Evolutionary conservation across 1,284 basidiomycete genomes (phyloP).

Genomic region (Sparassis latifolia): DNA sequence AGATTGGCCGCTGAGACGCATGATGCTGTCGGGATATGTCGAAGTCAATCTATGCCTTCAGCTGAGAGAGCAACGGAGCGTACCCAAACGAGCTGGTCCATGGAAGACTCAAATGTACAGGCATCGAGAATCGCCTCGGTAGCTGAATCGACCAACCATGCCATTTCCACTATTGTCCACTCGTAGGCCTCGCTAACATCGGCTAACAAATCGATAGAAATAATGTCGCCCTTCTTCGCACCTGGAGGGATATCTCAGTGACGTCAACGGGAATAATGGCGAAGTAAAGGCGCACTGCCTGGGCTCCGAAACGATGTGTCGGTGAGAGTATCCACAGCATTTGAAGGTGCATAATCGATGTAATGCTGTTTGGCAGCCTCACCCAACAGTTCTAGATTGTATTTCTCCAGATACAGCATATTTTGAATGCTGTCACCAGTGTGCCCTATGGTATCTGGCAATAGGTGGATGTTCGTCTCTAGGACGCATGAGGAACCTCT

Average conservation of each 20-base stretch:
- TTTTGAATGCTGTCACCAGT: slow-evolving; percentile 25
- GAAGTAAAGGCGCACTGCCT: slow-evolving; percentile 28
- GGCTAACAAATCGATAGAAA: slow-evolving; percentile 38
- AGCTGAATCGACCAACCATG: slow-evolving; percentile 35
- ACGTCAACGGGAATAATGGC: not conserved
- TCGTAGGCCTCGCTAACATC: slow-evolving; percentile 16
- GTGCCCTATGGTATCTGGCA: slow-evolving; percentile 29
- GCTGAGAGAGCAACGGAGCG: not conserved
- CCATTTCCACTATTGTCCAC: slow-evolving; percentile 30
- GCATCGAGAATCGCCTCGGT: slow-evolving; percentile 33
- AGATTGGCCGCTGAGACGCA: slow-evolving; percentile 11
- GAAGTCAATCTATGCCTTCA: too few relatives aligned
- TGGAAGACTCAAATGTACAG: slow-evolving; percentile 32
- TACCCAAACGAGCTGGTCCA: slow-evolving; percentile 39
- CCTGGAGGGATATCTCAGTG: slow-evolving; percentile 10
- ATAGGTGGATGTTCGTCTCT: slow-evolving; percentile 44
- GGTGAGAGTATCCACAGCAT: slow-evolving; percentile 46
- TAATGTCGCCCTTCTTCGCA: slow-evolving; percentile 37
- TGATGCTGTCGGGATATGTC: slow-evolving; percentile 10
- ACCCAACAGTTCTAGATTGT: slow-evolving; percentile 29
- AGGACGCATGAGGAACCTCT: slow-evolving; percentile 40
- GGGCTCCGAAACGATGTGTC: slow-evolving; percentile 46
- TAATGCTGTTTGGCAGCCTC: slow-evolving; percentile 31
- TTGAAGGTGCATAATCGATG: slow-evolving; percentile 39
- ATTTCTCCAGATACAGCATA: slow-evolving; percentile 36